A percentile compares a stretch with the other conserved stretches of the same genome.
phyloP scores from a whole-genome alignment of 768 basidiomycete species.

The Mycena leptocephala region DNA sequence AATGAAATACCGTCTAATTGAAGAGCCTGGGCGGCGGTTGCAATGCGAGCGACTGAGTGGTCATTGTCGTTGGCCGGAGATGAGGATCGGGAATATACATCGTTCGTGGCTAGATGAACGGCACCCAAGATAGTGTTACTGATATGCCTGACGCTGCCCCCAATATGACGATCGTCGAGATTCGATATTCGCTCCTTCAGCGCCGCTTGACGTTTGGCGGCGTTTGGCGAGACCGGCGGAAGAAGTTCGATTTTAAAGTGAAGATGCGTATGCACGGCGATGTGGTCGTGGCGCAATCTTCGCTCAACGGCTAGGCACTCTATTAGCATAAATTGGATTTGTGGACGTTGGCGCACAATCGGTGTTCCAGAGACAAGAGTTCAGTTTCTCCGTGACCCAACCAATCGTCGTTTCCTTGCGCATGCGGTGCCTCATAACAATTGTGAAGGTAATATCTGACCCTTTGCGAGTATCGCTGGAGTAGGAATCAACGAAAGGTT shows the following conservation, averaged over 20 bases:
- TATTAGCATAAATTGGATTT: not conserved
- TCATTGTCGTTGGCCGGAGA: not conserved
- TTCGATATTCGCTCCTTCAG: not conserved
- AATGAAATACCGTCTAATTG: not conserved
- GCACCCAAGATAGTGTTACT: not conserved
- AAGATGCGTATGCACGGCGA: not conserved
- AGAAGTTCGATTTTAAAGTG: not conserved
- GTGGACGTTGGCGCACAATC: not conserved
- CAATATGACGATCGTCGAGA: not conserved
- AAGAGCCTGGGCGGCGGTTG: not conserved
- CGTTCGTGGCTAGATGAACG: not conserved
- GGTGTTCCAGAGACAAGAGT: not conserved
- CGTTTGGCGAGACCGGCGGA: not conserved
- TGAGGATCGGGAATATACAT: not conserved
- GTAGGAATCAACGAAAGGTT: not conserved
- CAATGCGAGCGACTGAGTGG: not conserved
- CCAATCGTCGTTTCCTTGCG: not conserved
- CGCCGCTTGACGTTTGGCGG: not conserved
- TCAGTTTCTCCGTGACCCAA: not conserved
- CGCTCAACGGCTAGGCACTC: not conserved
- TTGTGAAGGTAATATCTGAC: not conserved
- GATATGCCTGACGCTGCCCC: not conserved
- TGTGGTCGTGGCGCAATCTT: not conserved
- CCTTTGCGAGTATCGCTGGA: not conserved
- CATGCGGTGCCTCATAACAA: not conserved